Percentiles rank a stretch among this genome's conserved stretches.
These are phyloP conservation scores for Sanghuangporus sanghuang DNA, from an alignment of 1,284 basidiomycete genomes.

Conservation along the genomic window DNA sequence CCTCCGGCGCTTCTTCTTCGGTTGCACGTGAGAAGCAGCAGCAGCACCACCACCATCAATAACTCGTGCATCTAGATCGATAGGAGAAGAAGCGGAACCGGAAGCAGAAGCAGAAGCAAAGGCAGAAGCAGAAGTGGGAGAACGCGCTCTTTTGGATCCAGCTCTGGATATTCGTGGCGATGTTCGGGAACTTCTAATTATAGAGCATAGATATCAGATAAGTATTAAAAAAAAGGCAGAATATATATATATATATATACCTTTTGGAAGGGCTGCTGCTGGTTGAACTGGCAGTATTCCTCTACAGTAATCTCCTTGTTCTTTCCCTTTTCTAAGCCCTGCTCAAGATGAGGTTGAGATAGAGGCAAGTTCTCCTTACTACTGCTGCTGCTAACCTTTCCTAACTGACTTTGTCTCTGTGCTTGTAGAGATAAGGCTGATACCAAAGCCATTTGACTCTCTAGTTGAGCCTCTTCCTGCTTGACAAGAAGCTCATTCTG, in stretches of 20 bases:
- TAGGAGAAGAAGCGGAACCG: neutral
- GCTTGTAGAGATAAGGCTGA: neutral
- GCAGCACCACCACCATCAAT: neutral
- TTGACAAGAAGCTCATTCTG: neutral
- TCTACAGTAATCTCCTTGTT: neutral
- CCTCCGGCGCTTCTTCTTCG: neutral
- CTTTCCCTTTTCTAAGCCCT: neutral
- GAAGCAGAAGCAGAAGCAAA: neutral
- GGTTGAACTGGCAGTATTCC: neutral
- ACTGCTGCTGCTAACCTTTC: too few species aligned
- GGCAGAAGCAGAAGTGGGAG: neutral
- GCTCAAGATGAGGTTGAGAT: neutral
- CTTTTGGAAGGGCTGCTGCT: neutral
- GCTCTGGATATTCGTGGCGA: too few species aligned
- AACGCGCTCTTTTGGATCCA: neutral
- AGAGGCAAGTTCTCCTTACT: neutral
- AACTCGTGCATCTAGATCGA: neutral
- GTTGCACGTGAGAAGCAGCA: neutral
- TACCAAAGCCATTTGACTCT: neutral
- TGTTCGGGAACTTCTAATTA: too few species aligned
- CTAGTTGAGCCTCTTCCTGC: neutral
- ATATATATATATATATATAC: neutral
- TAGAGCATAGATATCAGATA: too few species aligned
- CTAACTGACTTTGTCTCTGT: neutral
- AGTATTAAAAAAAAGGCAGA: neutral